Percentiles rank a stretch among this genome's conserved stretches.
phyloP scores from a whole-genome alignment of 163 green algal species.

The Chlamydomonas reinhardtii region DNA sequence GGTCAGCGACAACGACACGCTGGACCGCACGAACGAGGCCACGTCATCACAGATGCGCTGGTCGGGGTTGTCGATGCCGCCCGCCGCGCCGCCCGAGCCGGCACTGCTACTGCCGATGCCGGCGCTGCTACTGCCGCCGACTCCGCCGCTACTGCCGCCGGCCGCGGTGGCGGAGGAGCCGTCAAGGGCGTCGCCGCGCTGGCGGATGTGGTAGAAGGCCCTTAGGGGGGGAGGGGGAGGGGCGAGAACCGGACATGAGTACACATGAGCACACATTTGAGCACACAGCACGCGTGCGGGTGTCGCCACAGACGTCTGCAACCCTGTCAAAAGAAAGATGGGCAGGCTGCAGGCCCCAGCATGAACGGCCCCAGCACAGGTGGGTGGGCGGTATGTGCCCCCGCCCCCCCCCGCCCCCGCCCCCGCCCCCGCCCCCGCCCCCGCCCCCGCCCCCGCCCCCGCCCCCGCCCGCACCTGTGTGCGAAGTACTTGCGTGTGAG shows the following conservation, averaged over 20 bases:
- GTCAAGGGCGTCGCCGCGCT: constrained; percentile 34
- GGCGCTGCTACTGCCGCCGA: not conserved
- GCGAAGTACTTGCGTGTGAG: constrained; percentile 65
- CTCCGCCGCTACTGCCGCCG: too few species aligned
- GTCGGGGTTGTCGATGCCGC: constrained; percentile 80
- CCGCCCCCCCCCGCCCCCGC: too few species aligned
- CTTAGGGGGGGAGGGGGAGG: not conserved
- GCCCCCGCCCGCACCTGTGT: constrained; percentile 8
- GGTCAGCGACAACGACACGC: constrained; percentile 74
- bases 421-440: too few species aligned
- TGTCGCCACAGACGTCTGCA: too few species aligned
- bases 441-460: too few species aligned
- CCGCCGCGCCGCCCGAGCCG: not conserved
- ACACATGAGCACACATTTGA: too few species aligned
- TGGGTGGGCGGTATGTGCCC: too few species aligned
- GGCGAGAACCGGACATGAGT: too few species aligned
- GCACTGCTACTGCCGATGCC: not conserved
- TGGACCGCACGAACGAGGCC: constrained; percentile 71
- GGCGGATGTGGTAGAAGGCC: constrained; percentile 66
- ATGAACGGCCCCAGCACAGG: too few species aligned
- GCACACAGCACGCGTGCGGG: too few species aligned
- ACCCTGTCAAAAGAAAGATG: too few species aligned
- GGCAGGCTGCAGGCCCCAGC: too few species aligned
- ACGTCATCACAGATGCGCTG: constrained; percentile 90
- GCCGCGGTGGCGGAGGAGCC: not conserved